Evolutionary conservation across 768 basidiomycete species (phyloP).

Genomic region (Flagelloscypha sp.): DNA sequence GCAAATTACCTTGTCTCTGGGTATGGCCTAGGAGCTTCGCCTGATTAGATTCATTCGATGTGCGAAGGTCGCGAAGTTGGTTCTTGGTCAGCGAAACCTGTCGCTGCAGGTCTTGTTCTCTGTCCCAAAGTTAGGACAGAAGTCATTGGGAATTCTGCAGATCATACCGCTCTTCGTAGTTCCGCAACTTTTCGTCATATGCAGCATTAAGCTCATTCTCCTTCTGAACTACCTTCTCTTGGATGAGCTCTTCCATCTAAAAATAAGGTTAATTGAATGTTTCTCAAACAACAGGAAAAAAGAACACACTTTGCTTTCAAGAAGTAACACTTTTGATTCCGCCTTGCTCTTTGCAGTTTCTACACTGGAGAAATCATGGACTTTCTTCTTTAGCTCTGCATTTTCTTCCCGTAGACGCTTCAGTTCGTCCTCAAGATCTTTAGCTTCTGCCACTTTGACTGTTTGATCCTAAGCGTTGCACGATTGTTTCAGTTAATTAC

Average conservation of each 20-base stretch:
- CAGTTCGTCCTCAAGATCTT: conserved; percentile 67
- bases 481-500: not conserved
- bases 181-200: conserved; percentile 91
- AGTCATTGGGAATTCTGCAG: conserved; percentile 2
- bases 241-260: conserved; percentile 92
- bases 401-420: conserved; percentile 75
- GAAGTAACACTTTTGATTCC: conserved; percentile 61
- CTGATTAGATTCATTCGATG: conserved; percentile 87
- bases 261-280: not conserved
- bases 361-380: conserved; percentile 52
- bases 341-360: conserved; percentile 73
- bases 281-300: not conserved
- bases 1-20: conserved; percentile 69
- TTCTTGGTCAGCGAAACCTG: conserved; percentile 82
- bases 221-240: conserved; percentile 83
- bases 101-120: conserved; percentile 90
- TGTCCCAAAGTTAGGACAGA: conserved; percentile 19
- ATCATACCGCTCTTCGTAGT: conserved; percentile 88
- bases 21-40: conserved; percentile 88
- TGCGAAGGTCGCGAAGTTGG: conserved; percentile 84
- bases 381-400: conserved; percentile 60
- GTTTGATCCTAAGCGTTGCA: conserved; percentile 69
- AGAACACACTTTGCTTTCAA: conserved; percentile 69
- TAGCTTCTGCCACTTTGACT: conserved; percentile 78
- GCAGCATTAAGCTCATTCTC: conserved; percentile 96